A percentile compares a stretch with the other conserved stretches of the same genome.
These are phyloP conservation scores for Arabidopsis lyrata DNA, from an alignment of 441 rosid genomes.

Conservation along the genomic window DNA sequence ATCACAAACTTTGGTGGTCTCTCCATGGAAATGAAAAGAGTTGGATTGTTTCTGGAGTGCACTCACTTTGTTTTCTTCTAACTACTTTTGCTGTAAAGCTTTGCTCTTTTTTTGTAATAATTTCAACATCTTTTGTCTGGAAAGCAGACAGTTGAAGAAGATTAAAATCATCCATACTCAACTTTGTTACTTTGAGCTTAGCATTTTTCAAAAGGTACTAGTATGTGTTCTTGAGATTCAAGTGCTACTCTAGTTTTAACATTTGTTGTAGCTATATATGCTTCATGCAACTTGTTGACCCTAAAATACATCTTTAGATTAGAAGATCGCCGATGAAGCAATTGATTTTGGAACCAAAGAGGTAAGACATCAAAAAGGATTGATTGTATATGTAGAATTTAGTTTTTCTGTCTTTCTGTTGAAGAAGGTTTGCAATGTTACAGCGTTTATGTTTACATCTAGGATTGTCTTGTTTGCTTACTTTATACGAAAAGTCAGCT, in stretches of 20 bases:
- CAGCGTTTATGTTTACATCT: background rate
- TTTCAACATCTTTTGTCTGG: constrained; percentile 31
- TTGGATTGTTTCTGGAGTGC: constrained; percentile 45
- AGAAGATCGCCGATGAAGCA: background rate
- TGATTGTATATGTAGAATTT: constrained; percentile 7
- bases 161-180: constrained; percentile 6
- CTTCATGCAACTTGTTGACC: constrained; percentile 27
- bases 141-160: constrained; percentile 28
- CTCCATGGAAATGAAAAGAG: constrained; percentile 21
- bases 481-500: constrained; percentile 16
- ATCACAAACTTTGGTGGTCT: constrained; percentile 41
- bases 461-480: constrained; percentile 16
- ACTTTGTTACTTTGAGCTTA: constrained; percentile 21
- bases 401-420: constrained; percentile 15
- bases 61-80: constrained; percentile 44
- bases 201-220: constrained; percentile 1
- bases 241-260: background rate
- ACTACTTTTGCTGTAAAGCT: constrained; percentile 45
- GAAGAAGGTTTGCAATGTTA: constrained; percentile 14
- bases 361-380: background rate
- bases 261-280: constrained; percentile 6
- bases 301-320: background rate
- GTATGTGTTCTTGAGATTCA: constrained; percentile 19
- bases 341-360: background rate
- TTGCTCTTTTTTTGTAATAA: constrained; percentile 33